phyloP scores from a whole-genome alignment of 2,329 filamentous ascomycete genomes.

The Clarireedia monteithiana region DNA sequence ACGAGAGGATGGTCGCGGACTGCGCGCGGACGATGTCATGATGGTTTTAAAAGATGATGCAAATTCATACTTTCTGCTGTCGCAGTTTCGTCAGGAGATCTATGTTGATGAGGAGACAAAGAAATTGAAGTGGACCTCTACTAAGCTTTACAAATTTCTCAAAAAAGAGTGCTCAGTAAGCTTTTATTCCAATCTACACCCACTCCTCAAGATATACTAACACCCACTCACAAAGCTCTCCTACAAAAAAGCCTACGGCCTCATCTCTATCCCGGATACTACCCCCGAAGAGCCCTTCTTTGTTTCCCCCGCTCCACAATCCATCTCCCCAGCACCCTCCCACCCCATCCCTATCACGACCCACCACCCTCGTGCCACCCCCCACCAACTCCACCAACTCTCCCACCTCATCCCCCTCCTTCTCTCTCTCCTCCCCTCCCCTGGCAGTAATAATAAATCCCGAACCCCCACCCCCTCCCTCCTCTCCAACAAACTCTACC shows the following conservation, averaged over 20 bases:
- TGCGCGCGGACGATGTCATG: neutral
- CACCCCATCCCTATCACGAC: neutral
- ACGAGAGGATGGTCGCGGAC: slow-evolving; percentile 4
- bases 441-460: neutral
- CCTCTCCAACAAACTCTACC: neutral
- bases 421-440: neutral
- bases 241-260: neutral
- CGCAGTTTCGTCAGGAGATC: neutral
- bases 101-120: neutral
- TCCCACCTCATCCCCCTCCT: neutral
- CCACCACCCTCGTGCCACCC: neutral
- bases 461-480: neutral
- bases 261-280: neutral
- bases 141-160: neutral
- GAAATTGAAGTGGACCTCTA: neutral
- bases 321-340: neutral
- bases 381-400: neutral
- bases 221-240: neutral
- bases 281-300: neutral
- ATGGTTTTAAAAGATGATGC: slow-evolving; percentile 3
- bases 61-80: slow-evolving; percentile 5
- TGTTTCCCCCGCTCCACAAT: neutral
- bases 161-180: slow-evolving; percentile 4
- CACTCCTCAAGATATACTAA: neutral
- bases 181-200: neutral